Conservation (phyloP, 257 asterid species). For the Scutellaria barbata region DNA sequence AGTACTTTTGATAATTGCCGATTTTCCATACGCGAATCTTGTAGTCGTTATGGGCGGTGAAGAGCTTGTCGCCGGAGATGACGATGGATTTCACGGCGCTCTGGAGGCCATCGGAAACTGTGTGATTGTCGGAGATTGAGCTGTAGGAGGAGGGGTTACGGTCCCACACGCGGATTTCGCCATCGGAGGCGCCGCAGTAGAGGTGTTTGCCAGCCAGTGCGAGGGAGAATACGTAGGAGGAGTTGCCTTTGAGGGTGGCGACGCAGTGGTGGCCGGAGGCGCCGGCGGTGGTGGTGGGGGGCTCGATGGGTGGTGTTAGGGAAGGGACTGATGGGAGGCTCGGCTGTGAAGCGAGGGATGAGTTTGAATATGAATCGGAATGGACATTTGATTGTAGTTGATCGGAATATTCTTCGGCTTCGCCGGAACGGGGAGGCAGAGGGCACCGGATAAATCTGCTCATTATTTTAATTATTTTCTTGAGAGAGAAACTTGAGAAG, state of each 20-base stretch:
- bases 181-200: slow-evolving; percentile 62
- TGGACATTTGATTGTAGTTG: slow-evolving; percentile 28
- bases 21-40: slow-evolving; percentile 77
- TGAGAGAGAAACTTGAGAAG: not conserved
- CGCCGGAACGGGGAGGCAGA: slow-evolving; percentile 30
- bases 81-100: slow-evolving; percentile 58
- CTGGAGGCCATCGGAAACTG: slow-evolving; percentile 33
- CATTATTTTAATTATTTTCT: slow-evolving; percentile 28
- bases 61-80: slow-evolving; percentile 49
- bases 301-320: slow-evolving; percentile 48
- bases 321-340: slow-evolving; percentile 77
- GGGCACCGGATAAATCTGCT: slow-evolving; percentile 36
- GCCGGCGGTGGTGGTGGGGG: slow-evolving; percentile 21
- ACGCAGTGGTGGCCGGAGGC: slow-evolving; percentile 42
- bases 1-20: slow-evolving; percentile 37
- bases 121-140: not conserved
- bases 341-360: slow-evolving; percentile 58
- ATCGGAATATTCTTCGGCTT: slow-evolving; percentile 40
- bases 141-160: slow-evolving; percentile 28
- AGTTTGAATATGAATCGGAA: slow-evolving; percentile 41
- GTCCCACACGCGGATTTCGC: slow-evolving; percentile 59
- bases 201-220: slow-evolving; percentile 60
- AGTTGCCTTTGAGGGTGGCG: slow-evolving; percentile 60
- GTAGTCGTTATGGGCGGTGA: slow-evolving; percentile 75
- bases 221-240: slow-evolving; percentile 56